These are phyloP conservation scores for Podila epicladia DNA, from an alignment of 192 early-diverging fungal species.

Conservation along the genomic window DNA sequence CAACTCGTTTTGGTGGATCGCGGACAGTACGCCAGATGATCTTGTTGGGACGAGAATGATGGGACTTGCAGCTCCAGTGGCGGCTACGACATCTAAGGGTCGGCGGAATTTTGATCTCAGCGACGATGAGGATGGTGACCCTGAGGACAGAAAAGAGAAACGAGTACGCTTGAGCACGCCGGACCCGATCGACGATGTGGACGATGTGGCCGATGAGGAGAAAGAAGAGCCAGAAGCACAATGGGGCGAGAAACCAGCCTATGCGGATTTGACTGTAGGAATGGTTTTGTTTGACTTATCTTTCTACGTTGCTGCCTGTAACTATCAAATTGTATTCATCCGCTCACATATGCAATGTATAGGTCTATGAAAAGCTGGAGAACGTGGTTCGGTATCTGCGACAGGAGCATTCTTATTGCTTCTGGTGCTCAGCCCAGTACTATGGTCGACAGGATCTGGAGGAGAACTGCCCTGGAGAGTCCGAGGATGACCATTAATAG, in stretches of 20 bases:
- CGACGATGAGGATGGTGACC: slow-evolving; percentile 23
- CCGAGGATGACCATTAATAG: slow-evolving; percentile 66
- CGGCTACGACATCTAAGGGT: neutral
- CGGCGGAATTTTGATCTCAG: slow-evolving; percentile 12
- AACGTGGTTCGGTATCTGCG: slow-evolving; percentile 63
- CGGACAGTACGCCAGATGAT: slow-evolving; percentile 29
- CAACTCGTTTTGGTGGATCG: slow-evolving; percentile 47
- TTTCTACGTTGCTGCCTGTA: neutral
- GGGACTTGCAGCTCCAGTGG: slow-evolving; percentile 19
- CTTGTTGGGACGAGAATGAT: slow-evolving; percentile 31
- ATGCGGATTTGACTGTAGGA: slow-evolving; percentile 26
- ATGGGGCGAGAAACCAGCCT: slow-evolving; percentile 32
- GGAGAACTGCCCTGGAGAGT: slow-evolving; percentile 67
- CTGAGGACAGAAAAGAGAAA: slow-evolving; percentile 32
- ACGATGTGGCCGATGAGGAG: slow-evolving; percentile 8
- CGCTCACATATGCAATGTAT: neutral
- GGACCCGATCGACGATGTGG: neutral
- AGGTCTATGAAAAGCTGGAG: slow-evolving; percentile 61
- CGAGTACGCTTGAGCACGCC: slow-evolving; percentile 18
- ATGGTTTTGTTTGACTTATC: neutral
- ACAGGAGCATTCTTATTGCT: slow-evolving; percentile 65
- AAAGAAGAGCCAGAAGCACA: slow-evolving; percentile 43
- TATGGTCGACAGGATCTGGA: slow-evolving; percentile 60
- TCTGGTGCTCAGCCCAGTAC: slow-evolving; percentile 73
- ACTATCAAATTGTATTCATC: too few relatives aligned